Conservation (phyloP, 2,329 filamentous ascomycete genomes). For the Penicillium verrucosum region DNA sequence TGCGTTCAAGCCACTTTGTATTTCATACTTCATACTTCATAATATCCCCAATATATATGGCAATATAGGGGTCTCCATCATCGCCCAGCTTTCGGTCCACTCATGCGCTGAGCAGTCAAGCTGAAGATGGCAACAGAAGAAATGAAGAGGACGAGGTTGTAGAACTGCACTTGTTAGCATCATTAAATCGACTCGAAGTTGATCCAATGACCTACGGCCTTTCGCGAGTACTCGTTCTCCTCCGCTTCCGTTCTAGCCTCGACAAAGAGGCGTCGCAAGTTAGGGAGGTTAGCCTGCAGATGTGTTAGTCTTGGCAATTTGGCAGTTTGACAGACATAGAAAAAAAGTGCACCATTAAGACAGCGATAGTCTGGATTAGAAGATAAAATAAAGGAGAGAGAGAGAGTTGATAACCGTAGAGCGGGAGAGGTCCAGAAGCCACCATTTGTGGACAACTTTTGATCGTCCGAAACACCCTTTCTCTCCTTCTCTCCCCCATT, state of each 20-base stretch:
- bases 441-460: slow-evolving; percentile 35
- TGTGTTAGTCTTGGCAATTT: slow-evolving; percentile 9
- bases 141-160: slow-evolving; percentile 95
- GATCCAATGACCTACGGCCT: slow-evolving; percentile 63
- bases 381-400: background rate
- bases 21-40: slow-evolving; percentile 3
- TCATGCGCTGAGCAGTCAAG: slow-evolving; percentile 83
- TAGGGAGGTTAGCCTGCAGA: slow-evolving; percentile 62
- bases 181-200: background rate
- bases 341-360: slow-evolving; percentile 18
- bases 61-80: slow-evolving; percentile 18
- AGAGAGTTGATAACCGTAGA: slow-evolving; percentile 5
- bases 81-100: slow-evolving; percentile 40
- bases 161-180: slow-evolving; percentile 61
- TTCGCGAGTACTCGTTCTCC: slow-evolving; percentile 89
- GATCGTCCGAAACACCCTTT: slow-evolving; percentile 23
- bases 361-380: slow-evolving; percentile 1
- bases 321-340: background rate
- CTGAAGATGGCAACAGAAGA: slow-evolving; percentile 94
- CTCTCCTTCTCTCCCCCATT: slow-evolving; percentile 12
- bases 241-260: slow-evolving; percentile 90
- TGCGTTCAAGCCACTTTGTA: slow-evolving; percentile 3
- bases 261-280: slow-evolving; percentile 92
- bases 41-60: slow-evolving; percentile 3
- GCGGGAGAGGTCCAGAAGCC: slow-evolving; percentile 23